These are phyloP conservation scores for Verticillium nubilum DNA, from an alignment of 2,329 filamentous ascomycete species.

Conservation along the genomic window DNA sequence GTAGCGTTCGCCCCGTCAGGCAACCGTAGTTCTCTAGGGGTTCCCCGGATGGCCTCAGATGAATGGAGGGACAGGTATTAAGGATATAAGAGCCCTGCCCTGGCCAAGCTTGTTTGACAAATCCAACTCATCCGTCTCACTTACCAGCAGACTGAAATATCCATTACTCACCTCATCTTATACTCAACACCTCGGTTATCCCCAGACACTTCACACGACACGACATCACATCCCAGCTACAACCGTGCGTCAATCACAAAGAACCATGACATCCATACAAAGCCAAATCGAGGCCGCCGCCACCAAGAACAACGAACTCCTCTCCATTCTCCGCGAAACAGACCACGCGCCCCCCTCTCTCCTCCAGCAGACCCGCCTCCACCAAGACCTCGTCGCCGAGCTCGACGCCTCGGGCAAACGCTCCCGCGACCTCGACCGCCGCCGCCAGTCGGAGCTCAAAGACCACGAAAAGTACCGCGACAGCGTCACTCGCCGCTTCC, in stretches of 20 bases:
- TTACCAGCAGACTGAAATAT: too few relatives aligned
- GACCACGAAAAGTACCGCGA: slow-evolving; percentile 49
- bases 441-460: slow-evolving; percentile 40
- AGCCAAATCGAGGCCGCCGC: slow-evolving; percentile 18
- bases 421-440: slow-evolving; percentile 30
- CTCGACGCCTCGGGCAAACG: slow-evolving; percentile 27
- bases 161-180: too few relatives aligned
- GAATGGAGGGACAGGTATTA: neutral
- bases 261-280: neutral
- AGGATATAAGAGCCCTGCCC: neutral
- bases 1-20: neutral
- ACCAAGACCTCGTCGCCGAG: slow-evolving; percentile 38
- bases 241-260: neutral
- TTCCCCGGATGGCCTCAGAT: neutral
- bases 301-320: slow-evolving; percentile 34
- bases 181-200: neutral
- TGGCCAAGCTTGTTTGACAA: too few relatives aligned
- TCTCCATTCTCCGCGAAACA: slow-evolving; percentile 40
- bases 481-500: slow-evolving; percentile 44
- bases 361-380: slow-evolving; percentile 36
- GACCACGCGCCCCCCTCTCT: slow-evolving; percentile 41
- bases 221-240: neutral
- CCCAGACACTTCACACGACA: neutral
- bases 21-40: neutral
- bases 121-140: neutral